Evolutionary conservation across 179 eudicot species (phyloP).

Genomic region (Corrigiola litoralis): DNA sequence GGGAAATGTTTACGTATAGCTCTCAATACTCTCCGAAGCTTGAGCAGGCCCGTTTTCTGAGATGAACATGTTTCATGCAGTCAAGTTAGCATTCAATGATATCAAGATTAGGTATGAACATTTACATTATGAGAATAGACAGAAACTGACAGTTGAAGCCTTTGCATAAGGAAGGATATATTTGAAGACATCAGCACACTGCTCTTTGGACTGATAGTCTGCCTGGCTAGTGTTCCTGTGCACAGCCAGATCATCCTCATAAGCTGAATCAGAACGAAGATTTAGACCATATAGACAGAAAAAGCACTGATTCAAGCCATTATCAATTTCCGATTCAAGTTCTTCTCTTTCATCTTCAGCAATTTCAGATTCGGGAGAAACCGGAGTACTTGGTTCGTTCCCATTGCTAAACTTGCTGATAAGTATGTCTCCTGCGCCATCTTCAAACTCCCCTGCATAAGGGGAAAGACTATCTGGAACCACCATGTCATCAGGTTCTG

Average conservation of each 20-base stretch:
- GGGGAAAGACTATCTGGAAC: slow-evolving; percentile 27
- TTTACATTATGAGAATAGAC: background rate
- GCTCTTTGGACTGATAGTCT: slow-evolving; percentile 98
- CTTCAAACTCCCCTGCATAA: slow-evolving; percentile 23
- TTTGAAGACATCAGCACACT: slow-evolving; percentile 97
- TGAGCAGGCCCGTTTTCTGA: slow-evolving; percentile 81
- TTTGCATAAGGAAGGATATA: slow-evolving; percentile 95
- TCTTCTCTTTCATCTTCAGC: slow-evolving; percentile 88
- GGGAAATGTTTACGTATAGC: slow-evolving; percentile 96
- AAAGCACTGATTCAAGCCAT: slow-evolving; percentile 93
- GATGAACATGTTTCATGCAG: slow-evolving; percentile 18
- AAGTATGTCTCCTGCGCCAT: slow-evolving; percentile 18
- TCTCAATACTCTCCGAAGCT: slow-evolving; percentile 91
- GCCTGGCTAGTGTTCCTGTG: slow-evolving; percentile 90
- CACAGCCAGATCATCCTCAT: slow-evolving; percentile 72
- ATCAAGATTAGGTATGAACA: background rate
- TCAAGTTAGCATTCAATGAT: slow-evolving; percentile 5
- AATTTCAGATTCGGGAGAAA: slow-evolving; percentile 37
- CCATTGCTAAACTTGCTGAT: slow-evolving; percentile 16
- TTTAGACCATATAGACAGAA: slow-evolving; percentile 94
- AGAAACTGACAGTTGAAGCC: slow-evolving; percentile 80
- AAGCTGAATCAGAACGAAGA: slow-evolving; percentile 77
- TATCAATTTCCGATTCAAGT: slow-evolving; percentile 79
- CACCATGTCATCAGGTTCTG: slow-evolving; percentile 24
- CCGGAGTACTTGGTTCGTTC: slow-evolving; percentile 38